Conservation (phyloP, 352 stramenopile genomes). For the Phytophthora crassamura region DNA sequence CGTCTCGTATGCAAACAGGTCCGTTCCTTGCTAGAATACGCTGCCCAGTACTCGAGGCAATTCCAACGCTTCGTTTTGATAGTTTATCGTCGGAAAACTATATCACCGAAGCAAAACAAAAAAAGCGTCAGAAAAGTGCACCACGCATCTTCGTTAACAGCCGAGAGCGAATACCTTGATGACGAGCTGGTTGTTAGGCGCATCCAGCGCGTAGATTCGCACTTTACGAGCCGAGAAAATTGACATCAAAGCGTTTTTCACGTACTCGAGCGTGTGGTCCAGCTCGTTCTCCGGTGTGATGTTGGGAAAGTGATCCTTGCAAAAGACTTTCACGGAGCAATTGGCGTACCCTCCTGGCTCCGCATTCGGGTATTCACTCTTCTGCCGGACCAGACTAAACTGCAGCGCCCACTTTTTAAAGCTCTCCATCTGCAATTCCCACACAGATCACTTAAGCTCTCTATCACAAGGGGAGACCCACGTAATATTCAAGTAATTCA, state of each 20-base stretch:
- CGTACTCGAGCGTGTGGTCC: slow-evolving; percentile 76
- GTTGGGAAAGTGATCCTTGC: slow-evolving; percentile 77
- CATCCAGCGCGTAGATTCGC: slow-evolving; percentile 69
- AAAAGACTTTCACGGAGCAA: slow-evolving; percentile 73
- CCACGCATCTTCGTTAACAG: neutral
- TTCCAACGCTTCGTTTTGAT: slow-evolving; percentile 42
- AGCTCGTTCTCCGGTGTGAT: slow-evolving; percentile 82
- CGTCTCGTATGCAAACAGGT: slow-evolving; percentile 36
- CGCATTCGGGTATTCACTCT: slow-evolving; percentile 42
- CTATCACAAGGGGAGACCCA: neutral
- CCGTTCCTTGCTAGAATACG: slow-evolving; percentile 41
- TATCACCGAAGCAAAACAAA: slow-evolving; percentile 1
- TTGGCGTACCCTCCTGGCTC: slow-evolving; percentile 56
- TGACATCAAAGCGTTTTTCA: slow-evolving; percentile 60
- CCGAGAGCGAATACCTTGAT: slow-evolving; percentile 57
- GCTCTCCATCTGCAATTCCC: slow-evolving; percentile 56
- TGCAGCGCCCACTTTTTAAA: slow-evolving; percentile 81
- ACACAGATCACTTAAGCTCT: neutral
- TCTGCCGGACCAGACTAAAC: slow-evolving; percentile 58
- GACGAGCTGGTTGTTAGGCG: slow-evolving; percentile 43
- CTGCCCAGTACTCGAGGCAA: slow-evolving; percentile 42
- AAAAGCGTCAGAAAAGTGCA: neutral
- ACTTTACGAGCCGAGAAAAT: slow-evolving; percentile 68
- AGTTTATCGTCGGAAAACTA: slow-evolving; percentile 72
- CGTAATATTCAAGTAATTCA: no score